phyloP scores from a whole-genome alignment of 2,329 filamentous ascomycete genomes.

The Colletotrichum agaves region DNA sequence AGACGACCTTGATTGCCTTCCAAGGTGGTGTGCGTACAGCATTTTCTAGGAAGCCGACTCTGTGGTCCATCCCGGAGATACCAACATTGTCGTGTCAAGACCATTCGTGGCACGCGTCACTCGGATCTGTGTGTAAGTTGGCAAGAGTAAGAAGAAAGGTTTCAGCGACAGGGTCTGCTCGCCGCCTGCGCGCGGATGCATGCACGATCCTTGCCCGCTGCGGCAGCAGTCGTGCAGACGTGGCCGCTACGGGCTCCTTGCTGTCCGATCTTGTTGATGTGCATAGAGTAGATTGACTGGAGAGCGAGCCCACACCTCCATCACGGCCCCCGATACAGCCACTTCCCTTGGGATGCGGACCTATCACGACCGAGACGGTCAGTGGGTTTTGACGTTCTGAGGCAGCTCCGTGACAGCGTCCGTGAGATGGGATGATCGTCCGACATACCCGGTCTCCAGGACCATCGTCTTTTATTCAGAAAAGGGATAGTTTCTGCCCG shows the following conservation, averaged over 20 bases:
- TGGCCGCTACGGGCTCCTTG: conserved; percentile 2
- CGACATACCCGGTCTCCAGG: conserved; percentile 17
- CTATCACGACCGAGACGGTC: conserved; percentile 19
- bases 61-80: conserved; percentile 21
- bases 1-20: conserved; percentile 22
- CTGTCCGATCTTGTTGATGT: conserved; percentile 16
- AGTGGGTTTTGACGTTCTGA: conserved; percentile 31
- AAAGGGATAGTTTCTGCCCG: not conserved
- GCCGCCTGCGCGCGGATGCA: conserved; percentile 20
- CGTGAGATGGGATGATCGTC: conserved; percentile 31
- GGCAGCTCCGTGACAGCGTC: conserved; percentile 29
- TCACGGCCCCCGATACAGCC: conserved; percentile 18
- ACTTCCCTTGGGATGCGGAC: conserved; percentile 16
- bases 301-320: conserved; percentile 10
- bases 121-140: conserved; percentile 38
- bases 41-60: conserved; percentile 5
- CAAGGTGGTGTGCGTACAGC: conserved; percentile 8
- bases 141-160: conserved; percentile 37
- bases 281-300: not conserved
- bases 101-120: conserved; percentile 27
- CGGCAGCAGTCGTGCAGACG: not conserved
- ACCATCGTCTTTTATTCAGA: not conserved
- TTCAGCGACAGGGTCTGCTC: conserved; percentile 35
- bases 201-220: conserved; percentile 10
- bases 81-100: conserved; percentile 20